A percentile compares a stretch with the other conserved stretches of the same genome.
These are phyloP conservation scores for Eragrostis nindensis DNA, from an alignment of 176 grass and related monocot genomes.

Conservation along the genomic window DNA sequence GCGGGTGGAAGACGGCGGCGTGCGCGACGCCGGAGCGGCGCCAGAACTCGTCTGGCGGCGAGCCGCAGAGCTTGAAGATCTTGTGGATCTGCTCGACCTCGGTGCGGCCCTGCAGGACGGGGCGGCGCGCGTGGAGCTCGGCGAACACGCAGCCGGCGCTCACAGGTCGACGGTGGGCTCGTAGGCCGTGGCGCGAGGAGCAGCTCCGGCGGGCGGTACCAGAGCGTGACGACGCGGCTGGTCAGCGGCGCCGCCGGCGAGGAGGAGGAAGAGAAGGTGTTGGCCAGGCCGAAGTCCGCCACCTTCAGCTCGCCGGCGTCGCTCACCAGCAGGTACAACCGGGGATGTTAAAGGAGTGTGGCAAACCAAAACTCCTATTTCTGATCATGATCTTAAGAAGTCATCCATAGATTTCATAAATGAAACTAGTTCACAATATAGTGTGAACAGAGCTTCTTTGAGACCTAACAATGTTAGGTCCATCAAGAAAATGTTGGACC, in stretches of 20 bases:
- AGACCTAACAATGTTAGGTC: constrained; percentile 20
- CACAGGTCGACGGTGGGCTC: constrained; percentile 83
- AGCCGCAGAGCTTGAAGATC: constrained; percentile 97
- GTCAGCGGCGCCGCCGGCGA: constrained; percentile 40
- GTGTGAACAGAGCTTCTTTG: constrained; percentile 41
- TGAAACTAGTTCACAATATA: constrained; percentile 31
- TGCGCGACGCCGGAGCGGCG: constrained; percentile 50
- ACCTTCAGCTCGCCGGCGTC: constrained; percentile 81
- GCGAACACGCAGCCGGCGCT: constrained; percentile 94
- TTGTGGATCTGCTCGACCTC: constrained; percentile 99
- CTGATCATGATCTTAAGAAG: constrained; percentile 31
- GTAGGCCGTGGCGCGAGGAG: constrained; percentile 76
- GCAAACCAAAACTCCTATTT: constrained; percentile 23
- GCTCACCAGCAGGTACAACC: constrained; percentile 73
- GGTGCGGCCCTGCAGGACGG: constrained; percentile 87
- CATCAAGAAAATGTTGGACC: constrained; percentile 50
- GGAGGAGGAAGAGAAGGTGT: constrained; percentile 51
- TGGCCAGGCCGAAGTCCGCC: constrained; percentile 94
- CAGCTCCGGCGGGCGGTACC: constrained; percentile 98
- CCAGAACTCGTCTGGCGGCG: constrained; percentile 82
- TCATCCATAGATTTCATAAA: constrained; percentile 33
- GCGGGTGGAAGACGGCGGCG: constrained; percentile 72
- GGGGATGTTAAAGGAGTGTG: constrained; percentile 31
- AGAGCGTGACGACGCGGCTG: constrained; percentile 84
- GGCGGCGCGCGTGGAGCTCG: constrained; percentile 70